Evolutionary conservation across 345 rosid genomes (phyloP), one percentile per base, ranked within the genome.

Genomic region (Erysimum cheiranthoides): DNA sequence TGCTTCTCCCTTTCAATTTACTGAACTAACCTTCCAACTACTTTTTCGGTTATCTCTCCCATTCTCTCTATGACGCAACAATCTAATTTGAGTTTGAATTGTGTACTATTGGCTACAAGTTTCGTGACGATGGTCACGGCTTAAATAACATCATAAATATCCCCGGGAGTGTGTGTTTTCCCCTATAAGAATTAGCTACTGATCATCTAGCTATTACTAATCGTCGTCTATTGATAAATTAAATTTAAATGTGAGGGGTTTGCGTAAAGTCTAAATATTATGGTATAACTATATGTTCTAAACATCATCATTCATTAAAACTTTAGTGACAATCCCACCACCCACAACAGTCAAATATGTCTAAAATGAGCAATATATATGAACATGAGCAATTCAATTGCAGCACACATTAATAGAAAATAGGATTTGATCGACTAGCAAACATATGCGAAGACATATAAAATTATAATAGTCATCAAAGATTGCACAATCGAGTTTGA

Each of bases 11-110:
- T 61, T 69, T 45, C 5, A 42, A 25, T 76, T 70, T 76, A 62
- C 66, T 62, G 64, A 76, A 53, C 70, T 63, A 76, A 76, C 75
- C 79, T 59, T 62, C 65, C 79, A 76, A 61, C 79, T 27, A 76
- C 69, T 69, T 69, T 76, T 76, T 25, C 74, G 64, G 79, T 61
- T 76, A 43, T 35, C 50, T 73, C 46, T 1, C 4, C 46, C 8
- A 5, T 60, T 73, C 69, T 53, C 56, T 65, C 38, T 61, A 39
- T 11, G 27, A 28, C 45, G 59, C 59, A 58, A 57, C 58, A 66
- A 59, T 66, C 35, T 4, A 28, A 57, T 38, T 75, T 4, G 45
- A 67, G 53, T 59, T 59, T 59, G 36, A 49, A 49, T 30, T 9
- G 12, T 66, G 66, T 42, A 75, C 61, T 74, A 10, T 67, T 4